These are phyloP conservation scores for Monosporascus sp. DNA, from an alignment of 2,329 filamentous ascomycete genomes.

Conservation along the genomic window DNA sequence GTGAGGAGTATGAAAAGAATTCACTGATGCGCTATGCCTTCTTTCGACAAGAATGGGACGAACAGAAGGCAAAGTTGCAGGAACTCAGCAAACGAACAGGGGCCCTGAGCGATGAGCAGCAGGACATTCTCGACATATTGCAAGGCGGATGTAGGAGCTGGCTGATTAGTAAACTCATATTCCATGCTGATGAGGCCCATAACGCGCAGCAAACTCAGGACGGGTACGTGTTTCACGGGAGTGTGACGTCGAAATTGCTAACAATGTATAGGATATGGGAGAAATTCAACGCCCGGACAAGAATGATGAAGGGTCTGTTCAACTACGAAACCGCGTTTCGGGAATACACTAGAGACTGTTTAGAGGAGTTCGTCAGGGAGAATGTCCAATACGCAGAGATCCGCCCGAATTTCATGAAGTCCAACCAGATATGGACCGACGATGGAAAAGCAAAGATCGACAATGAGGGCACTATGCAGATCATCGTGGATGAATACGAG, in stretches of 20 bases:
- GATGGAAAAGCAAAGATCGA: constrained; percentile 40
- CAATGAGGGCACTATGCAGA: constrained; percentile 46
- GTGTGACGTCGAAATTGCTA: constrained; percentile 1
- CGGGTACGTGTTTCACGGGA: constrained; percentile 39
- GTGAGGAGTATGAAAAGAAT: constrained; percentile 12
- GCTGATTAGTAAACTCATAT: constrained; percentile 58
- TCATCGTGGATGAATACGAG: constrained; percentile 43
- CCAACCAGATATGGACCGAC: constrained; percentile 45
- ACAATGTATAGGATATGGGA: constrained; percentile 43
- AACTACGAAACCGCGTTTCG: constrained; percentile 53
- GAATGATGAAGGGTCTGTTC: constrained; percentile 56
- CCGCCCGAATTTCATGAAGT: constrained; percentile 53
- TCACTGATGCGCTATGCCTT: constrained; percentile 23
- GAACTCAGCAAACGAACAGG: not conserved
- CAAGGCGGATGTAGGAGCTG: constrained; percentile 35
- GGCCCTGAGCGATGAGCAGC: not conserved
- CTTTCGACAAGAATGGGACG: constrained; percentile 19
- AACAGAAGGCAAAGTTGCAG: not conserved
- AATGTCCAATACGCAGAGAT: constrained; percentile 58
- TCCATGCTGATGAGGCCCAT: constrained; percentile 57
- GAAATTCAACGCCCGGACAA: constrained; percentile 57
- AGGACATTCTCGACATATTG: not conserved
- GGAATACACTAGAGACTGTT: constrained; percentile 48
- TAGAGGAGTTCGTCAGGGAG: constrained; percentile 50
- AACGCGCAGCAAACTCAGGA: constrained; percentile 41